These are phyloP conservation scores for Cladophialophora chaetospira DNA, from an alignment of 2,329 filamentous ascomycete species.

Conservation along the genomic window DNA sequence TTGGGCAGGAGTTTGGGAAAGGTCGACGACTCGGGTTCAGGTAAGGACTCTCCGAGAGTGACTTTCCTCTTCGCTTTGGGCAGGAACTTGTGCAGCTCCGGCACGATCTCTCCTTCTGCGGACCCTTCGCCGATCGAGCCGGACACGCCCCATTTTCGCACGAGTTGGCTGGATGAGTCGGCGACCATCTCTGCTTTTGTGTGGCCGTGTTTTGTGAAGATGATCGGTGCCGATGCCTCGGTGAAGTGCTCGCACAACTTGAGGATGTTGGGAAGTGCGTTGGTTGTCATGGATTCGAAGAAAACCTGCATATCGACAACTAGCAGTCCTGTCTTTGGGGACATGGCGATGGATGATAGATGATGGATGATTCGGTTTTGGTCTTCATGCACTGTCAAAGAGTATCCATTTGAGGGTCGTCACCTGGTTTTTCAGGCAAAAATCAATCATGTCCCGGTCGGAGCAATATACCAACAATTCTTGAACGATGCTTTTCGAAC, in stretches of 20 bases:
- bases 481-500: too few species aligned
- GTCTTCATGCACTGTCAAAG: too few species aligned
- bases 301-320: constrained; percentile 46
- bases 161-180: constrained; percentile 41
- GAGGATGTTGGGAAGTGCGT: constrained; percentile 41
- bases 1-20: constrained; percentile 37
- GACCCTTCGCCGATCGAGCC: constrained; percentile 39
- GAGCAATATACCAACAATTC: too few species aligned
- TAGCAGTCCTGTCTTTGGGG: constrained; percentile 41
- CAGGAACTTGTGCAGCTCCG: constrained; percentile 30
- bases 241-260: constrained; percentile 38
- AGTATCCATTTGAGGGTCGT: too few species aligned
- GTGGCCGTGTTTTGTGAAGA: constrained; percentile 49
- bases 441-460: too few species aligned
- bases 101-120: constrained; percentile 38
- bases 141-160: constrained; percentile 42
- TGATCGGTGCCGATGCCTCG: constrained; percentile 33
- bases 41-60: constrained; percentile 16
- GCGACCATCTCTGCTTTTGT: constrained; percentile 37
- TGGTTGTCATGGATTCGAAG: constrained; percentile 41
- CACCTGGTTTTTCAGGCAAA: too few species aligned
- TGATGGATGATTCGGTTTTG: too few species aligned
- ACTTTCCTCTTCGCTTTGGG: constrained; percentile 13
- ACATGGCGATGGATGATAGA: too few species aligned
- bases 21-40: background rate